Evolutionary conservation across 495 filamentous ascomycete species (phyloP).

Genomic region (Xylaria nigripes): DNA sequence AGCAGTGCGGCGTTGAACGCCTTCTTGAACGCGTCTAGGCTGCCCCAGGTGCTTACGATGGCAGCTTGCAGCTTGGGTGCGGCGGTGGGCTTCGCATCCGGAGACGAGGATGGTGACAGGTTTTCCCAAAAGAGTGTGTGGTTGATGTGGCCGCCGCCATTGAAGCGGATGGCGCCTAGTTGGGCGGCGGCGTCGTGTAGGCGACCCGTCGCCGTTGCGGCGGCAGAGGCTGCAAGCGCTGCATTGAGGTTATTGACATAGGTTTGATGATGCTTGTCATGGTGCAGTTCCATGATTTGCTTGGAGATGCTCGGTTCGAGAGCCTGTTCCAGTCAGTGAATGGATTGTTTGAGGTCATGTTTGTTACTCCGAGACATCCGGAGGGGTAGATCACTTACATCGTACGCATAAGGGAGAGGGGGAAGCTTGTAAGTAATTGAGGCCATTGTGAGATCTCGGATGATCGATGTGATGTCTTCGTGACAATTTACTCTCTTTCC

Average conservation of each 20-base stretch:
- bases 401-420: conserved; percentile 9
- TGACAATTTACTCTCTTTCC: neutral
- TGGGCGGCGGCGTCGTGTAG: conserved; percentile 50
- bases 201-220: conserved; percentile 44
- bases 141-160: conserved; percentile 88
- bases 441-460: conserved; percentile 3
- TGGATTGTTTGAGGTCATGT: neutral
- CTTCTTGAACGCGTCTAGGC: conserved; percentile 63
- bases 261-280: conserved; percentile 63
- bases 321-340: conserved; percentile 37
- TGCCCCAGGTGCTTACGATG: conserved; percentile 59
- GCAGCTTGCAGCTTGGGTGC: conserved; percentile 51
- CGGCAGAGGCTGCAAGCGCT: conserved; percentile 45
- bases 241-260: conserved; percentile 66
- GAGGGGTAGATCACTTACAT: conserved; percentile 4
- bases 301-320: conserved; percentile 86
- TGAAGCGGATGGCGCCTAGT: conserved; percentile 79
- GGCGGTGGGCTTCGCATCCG: conserved; percentile 42
- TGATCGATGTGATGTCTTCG: neutral
- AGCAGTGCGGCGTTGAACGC: conserved; percentile 66
- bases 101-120: conserved; percentile 55
- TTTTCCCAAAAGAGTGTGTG: conserved; percentile 94
- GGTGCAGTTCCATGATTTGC: conserved; percentile 90
- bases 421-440: conserved; percentile 7
- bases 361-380: neutral